These are phyloP conservation scores for Oleoguttula mirabilis DNA, from an alignment of 495 filamentous ascomycete genomes.

Conservation along the genomic window DNA sequence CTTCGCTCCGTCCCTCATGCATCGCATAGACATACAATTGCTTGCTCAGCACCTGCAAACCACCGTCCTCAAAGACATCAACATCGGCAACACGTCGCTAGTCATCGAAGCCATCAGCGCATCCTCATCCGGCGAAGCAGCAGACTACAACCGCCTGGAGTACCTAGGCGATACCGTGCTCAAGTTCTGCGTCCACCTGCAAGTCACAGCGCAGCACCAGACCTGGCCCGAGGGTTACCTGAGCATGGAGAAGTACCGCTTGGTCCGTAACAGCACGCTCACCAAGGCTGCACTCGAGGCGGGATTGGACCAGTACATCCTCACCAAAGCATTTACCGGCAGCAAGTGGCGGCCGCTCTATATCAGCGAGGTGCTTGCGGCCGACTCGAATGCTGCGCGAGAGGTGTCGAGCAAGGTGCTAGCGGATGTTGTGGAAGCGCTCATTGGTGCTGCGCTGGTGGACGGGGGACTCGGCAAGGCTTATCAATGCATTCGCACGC, in stretches of 20 bases:
- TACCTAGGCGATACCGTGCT: slow-evolving; percentile 80
- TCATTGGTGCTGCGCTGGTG: slow-evolving; percentile 68
- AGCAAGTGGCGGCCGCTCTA: slow-evolving; percentile 60
- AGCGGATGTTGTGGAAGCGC: slow-evolving; percentile 79
- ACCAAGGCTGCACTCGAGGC: slow-evolving; percentile 47
- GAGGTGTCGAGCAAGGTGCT: slow-evolving; percentile 63
- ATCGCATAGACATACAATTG: slow-evolving; percentile 52
- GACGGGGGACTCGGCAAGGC: slow-evolving; percentile 58
- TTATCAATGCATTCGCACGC: slow-evolving; percentile 48
- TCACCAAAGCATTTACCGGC: slow-evolving; percentile 53
- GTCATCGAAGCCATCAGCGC: slow-evolving; percentile 64
- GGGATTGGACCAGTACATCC: slow-evolving; percentile 63
- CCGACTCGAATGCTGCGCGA: slow-evolving; percentile 22
- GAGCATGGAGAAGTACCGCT: slow-evolving; percentile 50
- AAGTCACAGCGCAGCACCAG: slow-evolving; percentile 52
- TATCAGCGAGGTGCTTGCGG: slow-evolving; percentile 38
- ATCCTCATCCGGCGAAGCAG: slow-evolving; percentile 45
- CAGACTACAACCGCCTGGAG: slow-evolving; percentile 77
- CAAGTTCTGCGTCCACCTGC: slow-evolving; percentile 60
- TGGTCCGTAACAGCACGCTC: slow-evolving; percentile 63
- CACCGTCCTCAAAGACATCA: slow-evolving; percentile 44
- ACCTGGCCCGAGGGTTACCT: slow-evolving; percentile 73
- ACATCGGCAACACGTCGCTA: slow-evolving; percentile 41
- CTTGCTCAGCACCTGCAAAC: slow-evolving; percentile 51
- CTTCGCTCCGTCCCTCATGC: slow-evolving; percentile 63